Base-by-base conservation (phyloP, 371 early-diverging fungal species). In the Rhizopus microsporus region DNA sequence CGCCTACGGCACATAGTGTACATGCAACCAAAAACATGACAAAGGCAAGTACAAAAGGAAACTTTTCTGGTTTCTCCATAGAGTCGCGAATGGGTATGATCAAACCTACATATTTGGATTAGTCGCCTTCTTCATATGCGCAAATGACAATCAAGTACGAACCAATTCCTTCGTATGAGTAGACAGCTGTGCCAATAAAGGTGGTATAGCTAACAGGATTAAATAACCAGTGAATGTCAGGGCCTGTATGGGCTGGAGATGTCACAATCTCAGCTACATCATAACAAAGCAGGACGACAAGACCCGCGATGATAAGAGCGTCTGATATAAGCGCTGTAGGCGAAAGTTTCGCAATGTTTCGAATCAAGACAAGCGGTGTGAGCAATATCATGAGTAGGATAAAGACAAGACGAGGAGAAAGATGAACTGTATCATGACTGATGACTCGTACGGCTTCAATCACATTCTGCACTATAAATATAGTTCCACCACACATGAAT, bases 181-280 rank as follows among this genome's bases (percentile, higher is more conserved):
- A 96, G 34, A 96, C 91, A 53, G 95, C 93, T 30, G 96, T 96
- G 31, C 96, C 96, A 32, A 96, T 75, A 67, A 96, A 93, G 53
- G 94, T 74, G 6, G 93, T 82, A 65, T 90, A 93, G 31, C 80
- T 68, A 7, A 70, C 79, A 29, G 69, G 62, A 57, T 79, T 79
- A 50, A 79, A 70, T 39, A 56, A 15, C 79, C 79, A 79, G 31
- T 68, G 39, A 23, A 75, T 72, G 30, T 54, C 56, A 23, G 79
- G 79, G 4, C 79, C 79, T 4, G 67, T 40, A 4, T 51, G 61
- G 7, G 72, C 63, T 4, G 57, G 35, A n/a, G 57, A 45, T 12
- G 54, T 51, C 6, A 61, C 8, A 8, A 79, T 70, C 30, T 72
- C 60, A 29, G 68, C 34, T 8, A 64, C n/a, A 57, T 76, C 75